These are phyloP conservation scores for Fusarium sp. DNA, from an alignment of 2,329 filamentous ascomycete species.

Conservation along the genomic window DNA sequence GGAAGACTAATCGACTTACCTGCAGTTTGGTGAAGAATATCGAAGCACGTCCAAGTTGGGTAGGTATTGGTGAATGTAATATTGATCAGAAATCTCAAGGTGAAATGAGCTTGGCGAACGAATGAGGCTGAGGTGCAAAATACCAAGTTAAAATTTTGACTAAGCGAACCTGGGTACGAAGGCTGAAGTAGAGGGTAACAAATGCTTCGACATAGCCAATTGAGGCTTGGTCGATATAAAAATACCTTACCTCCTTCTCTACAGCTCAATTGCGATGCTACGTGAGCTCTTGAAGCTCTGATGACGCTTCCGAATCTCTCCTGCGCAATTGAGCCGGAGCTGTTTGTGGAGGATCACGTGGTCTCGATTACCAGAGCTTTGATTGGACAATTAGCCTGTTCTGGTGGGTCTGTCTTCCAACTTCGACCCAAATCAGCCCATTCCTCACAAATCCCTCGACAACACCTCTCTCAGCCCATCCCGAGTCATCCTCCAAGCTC, in stretches of 20 bases:
- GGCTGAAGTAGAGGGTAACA: neutral
- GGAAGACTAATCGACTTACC: too few relatives aligned
- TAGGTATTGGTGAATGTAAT: too few relatives aligned
- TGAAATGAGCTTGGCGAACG: neutral
- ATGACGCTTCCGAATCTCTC: constrained; percentile 29
- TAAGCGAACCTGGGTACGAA: neutral
- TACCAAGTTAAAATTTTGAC: neutral
- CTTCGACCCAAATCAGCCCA: constrained; percentile 58
- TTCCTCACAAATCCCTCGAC: constrained; percentile 61
- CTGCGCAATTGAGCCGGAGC: constrained; percentile 31
- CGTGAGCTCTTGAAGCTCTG: constrained; percentile 19
- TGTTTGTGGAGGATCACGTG: constrained; percentile 49
- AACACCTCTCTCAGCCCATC: constrained; percentile 46
- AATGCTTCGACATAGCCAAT: neutral
- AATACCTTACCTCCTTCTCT: neutral
- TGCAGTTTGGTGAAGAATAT: too few relatives aligned
- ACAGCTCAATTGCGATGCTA: neutral
- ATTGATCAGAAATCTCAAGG: too few relatives aligned
- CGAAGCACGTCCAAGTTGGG: too few relatives aligned
- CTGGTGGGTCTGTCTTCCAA: constrained; percentile 49
- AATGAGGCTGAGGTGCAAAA: neutral
- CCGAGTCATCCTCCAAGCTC: constrained; percentile 39
- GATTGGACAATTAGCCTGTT: constrained; percentile 53
- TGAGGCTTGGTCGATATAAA: rapidly evolving
- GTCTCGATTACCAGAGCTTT: constrained; percentile 25